Conservation (phyloP, 768 basidiomycete genomes). For the Suillus luteus region DNA sequence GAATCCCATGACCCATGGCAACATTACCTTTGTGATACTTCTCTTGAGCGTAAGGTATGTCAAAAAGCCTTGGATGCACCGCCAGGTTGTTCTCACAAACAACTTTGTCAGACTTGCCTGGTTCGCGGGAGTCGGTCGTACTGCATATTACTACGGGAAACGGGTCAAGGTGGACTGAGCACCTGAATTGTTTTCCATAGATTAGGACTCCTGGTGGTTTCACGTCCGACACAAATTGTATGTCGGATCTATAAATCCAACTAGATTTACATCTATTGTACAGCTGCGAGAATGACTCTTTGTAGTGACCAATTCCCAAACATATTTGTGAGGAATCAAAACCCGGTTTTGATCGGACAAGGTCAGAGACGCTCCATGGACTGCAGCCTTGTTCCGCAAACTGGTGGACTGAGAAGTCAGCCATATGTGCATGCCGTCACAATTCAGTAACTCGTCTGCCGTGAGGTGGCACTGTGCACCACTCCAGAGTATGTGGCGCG, state of each 20-base stretch:
- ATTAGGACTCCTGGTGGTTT: too few species aligned
- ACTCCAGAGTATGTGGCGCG: not conserved
- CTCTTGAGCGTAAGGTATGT: conserved; percentile 59
- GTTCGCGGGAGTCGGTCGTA: conserved; percentile 54
- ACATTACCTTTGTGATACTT: conserved; percentile 63
- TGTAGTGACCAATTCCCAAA: not conserved
- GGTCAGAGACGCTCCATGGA: not conserved
- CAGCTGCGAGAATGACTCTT: not conserved
- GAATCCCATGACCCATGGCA: conserved; percentile 79
- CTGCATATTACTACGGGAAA: conserved; percentile 42
- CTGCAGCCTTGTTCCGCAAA: not conserved
- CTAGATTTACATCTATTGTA: not conserved
- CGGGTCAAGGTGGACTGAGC: conserved; percentile 3
- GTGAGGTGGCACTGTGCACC: not conserved
- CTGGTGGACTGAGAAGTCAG: not conserved
- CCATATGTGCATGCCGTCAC: not conserved
- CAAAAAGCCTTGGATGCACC: not conserved
- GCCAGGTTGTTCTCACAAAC: conserved; percentile 6
- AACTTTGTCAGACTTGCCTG: conserved; percentile 46
- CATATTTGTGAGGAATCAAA: not conserved
- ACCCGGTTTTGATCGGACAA: not conserved
- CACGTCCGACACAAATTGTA: too few species aligned
- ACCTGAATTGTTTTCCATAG: not conserved
- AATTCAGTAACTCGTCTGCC: not conserved
- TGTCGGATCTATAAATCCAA: not conserved